These are phyloP conservation scores for Eucalyptus sp. DNA, from an alignment of 345 rosid genomes.

Conservation along the genomic window DNA sequence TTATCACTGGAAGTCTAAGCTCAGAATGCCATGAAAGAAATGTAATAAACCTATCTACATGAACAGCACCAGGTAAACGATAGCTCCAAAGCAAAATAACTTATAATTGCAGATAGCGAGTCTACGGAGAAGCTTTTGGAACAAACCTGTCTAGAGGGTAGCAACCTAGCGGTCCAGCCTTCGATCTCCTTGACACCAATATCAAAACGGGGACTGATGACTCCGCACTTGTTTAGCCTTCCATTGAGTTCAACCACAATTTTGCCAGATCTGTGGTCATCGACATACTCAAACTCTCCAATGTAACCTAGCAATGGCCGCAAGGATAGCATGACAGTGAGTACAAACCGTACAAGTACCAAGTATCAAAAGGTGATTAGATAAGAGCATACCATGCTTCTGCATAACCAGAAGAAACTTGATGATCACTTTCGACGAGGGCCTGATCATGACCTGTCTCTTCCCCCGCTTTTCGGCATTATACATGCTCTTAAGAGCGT, in stretches of 20 bases:
- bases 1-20: not conserved
- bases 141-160: slow-evolving; percentile 39
- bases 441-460: slow-evolving; percentile 46
- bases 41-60: not conserved
- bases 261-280: slow-evolving; percentile 39
- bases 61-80: not conserved
- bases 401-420: slow-evolving; percentile 49
- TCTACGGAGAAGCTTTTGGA: not conserved
- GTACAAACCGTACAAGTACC: not conserved
- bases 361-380: not conserved
- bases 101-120: not conserved
- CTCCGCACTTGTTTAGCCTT: slow-evolving; percentile 40
- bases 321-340: not conserved
- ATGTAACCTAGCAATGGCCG: slow-evolving; percentile 12
- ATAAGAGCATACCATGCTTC: slow-evolving; percentile 27
- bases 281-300: slow-evolving; percentile 43
- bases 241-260: slow-evolving; percentile 40
- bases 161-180: slow-evolving; percentile 45
- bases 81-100: not conserved
- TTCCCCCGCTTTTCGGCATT: slow-evolving; percentile 41
- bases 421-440: slow-evolving; percentile 40
- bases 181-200: slow-evolving; percentile 34
- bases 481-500: slow-evolving; percentile 48
- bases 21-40: not conserved
- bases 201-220: slow-evolving; percentile 45